A percentile compares a stretch with the other conserved stretches of the same genome.
phyloP scores from a whole-genome alignment of 306 rosid genomes.

The Leucaena leucocephala region DNA sequence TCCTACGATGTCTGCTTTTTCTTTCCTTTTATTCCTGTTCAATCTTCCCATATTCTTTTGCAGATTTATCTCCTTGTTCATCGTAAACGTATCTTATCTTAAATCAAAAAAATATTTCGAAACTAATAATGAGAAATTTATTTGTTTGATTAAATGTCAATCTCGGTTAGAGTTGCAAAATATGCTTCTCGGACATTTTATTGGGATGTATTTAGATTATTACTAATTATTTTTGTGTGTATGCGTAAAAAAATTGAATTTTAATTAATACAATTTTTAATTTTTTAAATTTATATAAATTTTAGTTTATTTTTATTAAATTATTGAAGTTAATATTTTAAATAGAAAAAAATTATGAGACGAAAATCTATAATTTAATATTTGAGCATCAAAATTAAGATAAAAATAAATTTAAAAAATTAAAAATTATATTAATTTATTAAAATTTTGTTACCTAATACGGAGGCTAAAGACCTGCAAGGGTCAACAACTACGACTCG shows the following conservation, averaged over 20 bases:
- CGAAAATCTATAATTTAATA: no score
- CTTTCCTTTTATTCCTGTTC: not conserved
- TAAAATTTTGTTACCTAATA: no score
- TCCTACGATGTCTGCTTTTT: not conserved
- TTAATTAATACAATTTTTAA: no score
- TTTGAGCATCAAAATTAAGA: no score
- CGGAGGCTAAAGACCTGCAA: not conserved
- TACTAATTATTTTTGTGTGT: not conserved
- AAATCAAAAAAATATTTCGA: not conserved
- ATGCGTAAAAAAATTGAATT: no score
- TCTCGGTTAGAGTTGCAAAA: not conserved
- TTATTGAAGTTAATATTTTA: no score
- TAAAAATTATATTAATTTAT: no score
- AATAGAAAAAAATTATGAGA: no score
- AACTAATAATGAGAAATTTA: not conserved
- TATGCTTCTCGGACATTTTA: not conserved
- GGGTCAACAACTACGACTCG: not conserved
- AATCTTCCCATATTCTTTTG: not conserved
- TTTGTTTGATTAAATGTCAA: not conserved
- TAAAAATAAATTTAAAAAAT: no score
- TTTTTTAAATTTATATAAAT: no score
- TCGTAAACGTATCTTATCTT: not conserved
- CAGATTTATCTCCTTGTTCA: not conserved
- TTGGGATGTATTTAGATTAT: not conserved
- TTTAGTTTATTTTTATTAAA: no score